Evolutionary conservation across 192 early-diverging fungal genomes (phyloP).

Genomic region (Backusella sp.): DNA sequence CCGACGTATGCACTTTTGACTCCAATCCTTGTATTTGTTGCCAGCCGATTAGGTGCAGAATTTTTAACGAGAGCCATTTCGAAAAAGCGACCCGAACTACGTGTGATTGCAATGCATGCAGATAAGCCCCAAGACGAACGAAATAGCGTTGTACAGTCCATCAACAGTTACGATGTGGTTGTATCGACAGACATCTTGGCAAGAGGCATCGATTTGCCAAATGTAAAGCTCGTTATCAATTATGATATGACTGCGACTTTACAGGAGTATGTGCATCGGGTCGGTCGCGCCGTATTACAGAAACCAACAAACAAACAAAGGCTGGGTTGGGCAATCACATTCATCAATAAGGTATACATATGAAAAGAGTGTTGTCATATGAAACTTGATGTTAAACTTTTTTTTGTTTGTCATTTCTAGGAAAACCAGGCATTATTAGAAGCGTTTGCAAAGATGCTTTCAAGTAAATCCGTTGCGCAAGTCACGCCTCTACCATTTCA

Average conservation of each 20-base stretch:
- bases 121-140: slow-evolving; percentile 51
- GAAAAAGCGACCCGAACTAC: slow-evolving; percentile 30
- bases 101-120: slow-evolving; percentile 48
- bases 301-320: slow-evolving; percentile 18
- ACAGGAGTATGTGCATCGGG: slow-evolving; percentile 57
- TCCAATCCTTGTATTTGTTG: slow-evolving; percentile 56
- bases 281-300: slow-evolving; percentile 44
- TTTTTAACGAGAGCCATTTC: slow-evolving; percentile 44
- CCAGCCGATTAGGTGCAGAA: slow-evolving; percentile 51
- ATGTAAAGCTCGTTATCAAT: slow-evolving; percentile 52
- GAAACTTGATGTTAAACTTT: too few species aligned
- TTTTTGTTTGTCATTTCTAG: slow-evolving; percentile 18
- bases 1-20: slow-evolving; percentile 49
- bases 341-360: slow-evolving; percentile 48
- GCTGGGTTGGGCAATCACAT: slow-evolving; percentile 55
- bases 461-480: slow-evolving; percentile 30
- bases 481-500: slow-evolving; percentile 53
- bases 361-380: not conserved
- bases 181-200: slow-evolving; percentile 54
- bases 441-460: slow-evolving; percentile 46
- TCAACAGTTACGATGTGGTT: slow-evolving; percentile 39
- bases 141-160: slow-evolving; percentile 25
- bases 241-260: slow-evolving; percentile 59
- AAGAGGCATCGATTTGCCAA: slow-evolving; percentile 48
- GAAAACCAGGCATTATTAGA: slow-evolving; percentile 45